Percentiles rank a stretch among this genome's conserved stretches.
Conservation (phyloP, 208 protist genomes). For the Leishmania major region DNA sequence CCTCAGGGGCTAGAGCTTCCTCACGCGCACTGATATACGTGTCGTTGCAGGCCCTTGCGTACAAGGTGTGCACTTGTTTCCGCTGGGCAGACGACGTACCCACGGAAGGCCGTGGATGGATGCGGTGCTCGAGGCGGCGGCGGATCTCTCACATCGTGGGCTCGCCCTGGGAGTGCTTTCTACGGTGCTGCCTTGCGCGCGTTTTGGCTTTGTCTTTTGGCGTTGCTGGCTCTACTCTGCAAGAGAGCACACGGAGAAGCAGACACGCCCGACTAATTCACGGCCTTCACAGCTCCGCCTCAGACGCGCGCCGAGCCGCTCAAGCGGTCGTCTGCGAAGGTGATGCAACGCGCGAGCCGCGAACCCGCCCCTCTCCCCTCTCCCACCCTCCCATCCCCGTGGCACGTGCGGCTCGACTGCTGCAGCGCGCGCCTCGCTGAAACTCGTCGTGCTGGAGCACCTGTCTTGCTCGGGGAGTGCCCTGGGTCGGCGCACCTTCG, state of each 20-base stretch:
- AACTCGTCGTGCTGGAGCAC: neutral
- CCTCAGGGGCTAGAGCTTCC: neutral
- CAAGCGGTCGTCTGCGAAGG: neutral
- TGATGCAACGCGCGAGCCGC: neutral
- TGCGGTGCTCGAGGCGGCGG: neutral
- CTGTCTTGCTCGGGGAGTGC: neutral
- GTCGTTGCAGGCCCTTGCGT: neutral
- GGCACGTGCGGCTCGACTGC: neutral
- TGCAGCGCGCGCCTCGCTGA: neutral
- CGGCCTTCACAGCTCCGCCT: neutral
- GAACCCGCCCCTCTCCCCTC: neutral
- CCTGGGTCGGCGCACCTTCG: neutral
- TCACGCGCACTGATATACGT: neutral
- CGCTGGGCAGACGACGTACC: neutral
- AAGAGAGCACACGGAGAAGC: neutral
- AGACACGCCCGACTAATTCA: neutral
- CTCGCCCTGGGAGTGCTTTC: neutral
- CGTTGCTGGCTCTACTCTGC: no score
- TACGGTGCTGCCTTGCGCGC: neutral
- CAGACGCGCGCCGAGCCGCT: neutral
- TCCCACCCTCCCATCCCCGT: slow-evolving; percentile 1
- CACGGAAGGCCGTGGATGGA: neutral
- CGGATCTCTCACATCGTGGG: neutral
- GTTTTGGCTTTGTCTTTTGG: neutral
- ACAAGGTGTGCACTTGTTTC: neutral